Evolutionary conservation across 2,329 filamentous ascomycete species (phyloP), one percentile per base, ranked within the genome.

Genomic region (Colletotrichum eleusines): DNA sequence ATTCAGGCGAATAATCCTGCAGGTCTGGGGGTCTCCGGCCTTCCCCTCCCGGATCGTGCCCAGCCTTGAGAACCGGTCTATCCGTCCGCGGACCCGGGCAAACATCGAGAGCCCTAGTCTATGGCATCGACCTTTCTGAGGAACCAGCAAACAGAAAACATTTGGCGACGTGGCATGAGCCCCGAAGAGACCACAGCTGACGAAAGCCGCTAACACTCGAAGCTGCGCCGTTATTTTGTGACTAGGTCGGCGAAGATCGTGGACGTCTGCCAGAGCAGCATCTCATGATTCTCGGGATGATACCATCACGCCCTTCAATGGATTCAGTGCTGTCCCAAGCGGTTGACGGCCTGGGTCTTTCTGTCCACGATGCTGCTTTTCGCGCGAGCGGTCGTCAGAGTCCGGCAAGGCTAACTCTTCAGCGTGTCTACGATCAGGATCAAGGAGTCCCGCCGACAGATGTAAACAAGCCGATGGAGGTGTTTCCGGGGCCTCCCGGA

Each of bases 361-460:
- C 58, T 59, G 59, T 57, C 64, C 73, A 74, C 66, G 74, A 74
- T 73, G 77, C 76, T 76, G 79, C 75, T 76, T 76, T 65, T 75
- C 79, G 38, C 76, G 81, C 38, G 38, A 70, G 73, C 67, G 81
- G 80, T 70, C 79, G 81, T 76, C 80, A 84, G 70, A 90, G 86
- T 84, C 84, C 84, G 81, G 89, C 89, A 72, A 83, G 85, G 83
- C 88, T 90, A 86, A 91, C 86, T 80, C 88, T 91, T 77, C 85
- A 87, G 83, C 87, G 86, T 85, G 81, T 91, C 73, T 84, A 87
- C 76, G 83, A 89, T 81, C 89, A 91, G 89, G 88, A 88, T 71
- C 81, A 84, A 75, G 84, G 82, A 77, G 80, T 85, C 54, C 83
- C 85, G 63, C 85, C 82, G 73, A 81, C 81, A 64, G 82, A 89